Conservation (phyloP, 75 land plant genomes). For the Pseudotsuga menziesii region DNA sequence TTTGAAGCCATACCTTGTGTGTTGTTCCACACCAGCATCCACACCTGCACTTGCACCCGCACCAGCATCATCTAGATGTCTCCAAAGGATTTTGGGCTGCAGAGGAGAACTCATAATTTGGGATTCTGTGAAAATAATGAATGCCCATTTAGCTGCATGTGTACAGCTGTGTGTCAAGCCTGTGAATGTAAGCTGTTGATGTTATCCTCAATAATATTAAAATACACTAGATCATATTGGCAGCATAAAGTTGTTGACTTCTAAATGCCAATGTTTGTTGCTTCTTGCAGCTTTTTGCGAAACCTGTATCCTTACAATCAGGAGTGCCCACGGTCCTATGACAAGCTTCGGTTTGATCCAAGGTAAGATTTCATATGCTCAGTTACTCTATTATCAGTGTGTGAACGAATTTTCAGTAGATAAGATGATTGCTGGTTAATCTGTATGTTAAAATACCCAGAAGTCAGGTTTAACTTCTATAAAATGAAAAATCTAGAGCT, state of each 20-base stretch:
- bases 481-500: neutral
- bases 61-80: too few relatives aligned
- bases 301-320: slow-evolving; percentile 46
- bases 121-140: neutral
- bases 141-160: neutral
- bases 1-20: too few relatives aligned
- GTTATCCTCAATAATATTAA: neutral
- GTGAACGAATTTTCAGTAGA: too few relatives aligned
- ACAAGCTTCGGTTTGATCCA: slow-evolving; percentile 80
- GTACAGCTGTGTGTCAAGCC: neutral
- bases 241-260: neutral
- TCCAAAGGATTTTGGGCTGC: neutral
- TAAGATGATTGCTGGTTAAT: neutral
- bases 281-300: slow-evolving; percentile 55
- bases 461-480: neutral
- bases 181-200: neutral
- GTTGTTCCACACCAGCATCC: too few relatives aligned
- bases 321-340: slow-evolving; percentile 91
- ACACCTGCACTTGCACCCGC: too few relatives aligned
- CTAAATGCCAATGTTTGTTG: neutral
- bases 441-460: neutral
- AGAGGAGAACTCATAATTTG: neutral
- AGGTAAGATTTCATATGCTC: slow-evolving; percentile 39
- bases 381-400: neutral
- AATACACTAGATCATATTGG: too few relatives aligned